These are phyloP conservation scores for Solioccasus polychromus DNA, from an alignment of 768 basidiomycete genomes.

Conservation along the genomic window DNA sequence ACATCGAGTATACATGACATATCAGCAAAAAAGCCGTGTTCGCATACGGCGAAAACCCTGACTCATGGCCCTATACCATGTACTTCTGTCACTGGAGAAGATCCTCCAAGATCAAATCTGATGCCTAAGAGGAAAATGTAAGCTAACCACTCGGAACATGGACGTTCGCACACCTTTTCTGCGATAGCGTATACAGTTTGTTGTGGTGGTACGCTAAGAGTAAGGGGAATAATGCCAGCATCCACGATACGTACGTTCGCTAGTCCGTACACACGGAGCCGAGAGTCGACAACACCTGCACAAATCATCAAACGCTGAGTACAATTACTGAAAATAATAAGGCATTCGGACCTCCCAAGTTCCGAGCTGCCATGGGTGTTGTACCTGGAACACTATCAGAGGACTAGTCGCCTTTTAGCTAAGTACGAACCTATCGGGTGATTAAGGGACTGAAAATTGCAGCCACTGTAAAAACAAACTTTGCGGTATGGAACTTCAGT, in stretches of 20 bases:
- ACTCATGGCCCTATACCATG: background rate
- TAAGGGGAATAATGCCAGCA: background rate
- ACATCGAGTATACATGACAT: no score
- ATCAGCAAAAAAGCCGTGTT: no score
- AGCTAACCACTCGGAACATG: background rate
- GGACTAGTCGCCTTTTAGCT: background rate
- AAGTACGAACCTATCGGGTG: background rate
- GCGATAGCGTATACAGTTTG: background rate
- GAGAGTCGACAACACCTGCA: background rate
- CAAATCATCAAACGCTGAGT: background rate
- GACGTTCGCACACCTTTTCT: background rate
- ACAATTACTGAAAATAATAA: no score
- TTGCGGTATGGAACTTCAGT: background rate
- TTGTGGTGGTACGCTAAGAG: background rate
- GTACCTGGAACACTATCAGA: background rate
- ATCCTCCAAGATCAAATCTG: background rate
- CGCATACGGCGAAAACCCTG: background rate
- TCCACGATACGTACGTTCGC: background rate
- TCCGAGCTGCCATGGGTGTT: conserved; percentile 1
- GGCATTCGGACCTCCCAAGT: background rate
- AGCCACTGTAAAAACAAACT: background rate
- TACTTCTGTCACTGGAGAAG: background rate
- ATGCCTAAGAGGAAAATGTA: background rate
- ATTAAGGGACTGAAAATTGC: background rate
- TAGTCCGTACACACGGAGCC: background rate